A percentile compares a stretch with the other conserved stretches of the same genome.
Conservation (phyloP, 768 basidiomycete genomes). For the Erythrobasidium yunnanense region DNA sequence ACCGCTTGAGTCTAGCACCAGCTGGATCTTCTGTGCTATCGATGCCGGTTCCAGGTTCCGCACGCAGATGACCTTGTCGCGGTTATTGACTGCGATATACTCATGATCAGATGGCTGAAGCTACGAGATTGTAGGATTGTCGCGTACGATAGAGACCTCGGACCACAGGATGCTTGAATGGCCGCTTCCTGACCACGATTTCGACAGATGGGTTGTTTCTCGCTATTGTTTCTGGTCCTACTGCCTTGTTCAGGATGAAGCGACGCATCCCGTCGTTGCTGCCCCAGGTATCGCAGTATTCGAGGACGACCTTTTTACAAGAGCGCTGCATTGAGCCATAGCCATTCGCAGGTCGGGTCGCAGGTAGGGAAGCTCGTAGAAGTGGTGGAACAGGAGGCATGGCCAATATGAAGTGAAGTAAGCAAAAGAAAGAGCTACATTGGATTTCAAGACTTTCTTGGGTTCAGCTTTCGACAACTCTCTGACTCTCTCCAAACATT, state of each 20-base stretch:
- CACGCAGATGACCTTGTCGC: constrained; percentile 77
- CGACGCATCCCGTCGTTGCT: constrained; percentile 62
- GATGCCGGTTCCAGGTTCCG: constrained; percentile 62
- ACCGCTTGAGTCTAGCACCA: constrained; percentile 77
- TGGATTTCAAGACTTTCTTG: too few relatives aligned
- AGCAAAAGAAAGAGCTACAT: neutral
- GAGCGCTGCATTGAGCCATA: constrained; percentile 53
- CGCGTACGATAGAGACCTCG: constrained; percentile 69
- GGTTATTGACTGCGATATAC: constrained; percentile 56
- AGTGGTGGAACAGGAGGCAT: constrained; percentile 2
- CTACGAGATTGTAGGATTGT: too few relatives aligned
- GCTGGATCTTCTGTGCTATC: constrained; percentile 65
- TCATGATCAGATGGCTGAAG: neutral
- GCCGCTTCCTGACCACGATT: constrained; percentile 65
- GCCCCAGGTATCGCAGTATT: constrained; percentile 73
- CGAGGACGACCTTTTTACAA: constrained; percentile 75
- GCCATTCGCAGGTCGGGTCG: constrained; percentile 2
- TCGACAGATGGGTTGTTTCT: constrained; percentile 69
- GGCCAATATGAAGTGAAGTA: neutral
- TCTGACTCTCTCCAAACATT: too few relatives aligned
- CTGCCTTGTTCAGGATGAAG: constrained; percentile 47
- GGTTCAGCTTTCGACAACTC: too few relatives aligned
- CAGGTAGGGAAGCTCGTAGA: neutral
- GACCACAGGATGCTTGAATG: constrained; percentile 64
- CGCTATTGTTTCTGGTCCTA: constrained; percentile 47